Conservation (phyloP, 192 early-diverging fungal genomes). For the Umbelopsis vinacea region DNA sequence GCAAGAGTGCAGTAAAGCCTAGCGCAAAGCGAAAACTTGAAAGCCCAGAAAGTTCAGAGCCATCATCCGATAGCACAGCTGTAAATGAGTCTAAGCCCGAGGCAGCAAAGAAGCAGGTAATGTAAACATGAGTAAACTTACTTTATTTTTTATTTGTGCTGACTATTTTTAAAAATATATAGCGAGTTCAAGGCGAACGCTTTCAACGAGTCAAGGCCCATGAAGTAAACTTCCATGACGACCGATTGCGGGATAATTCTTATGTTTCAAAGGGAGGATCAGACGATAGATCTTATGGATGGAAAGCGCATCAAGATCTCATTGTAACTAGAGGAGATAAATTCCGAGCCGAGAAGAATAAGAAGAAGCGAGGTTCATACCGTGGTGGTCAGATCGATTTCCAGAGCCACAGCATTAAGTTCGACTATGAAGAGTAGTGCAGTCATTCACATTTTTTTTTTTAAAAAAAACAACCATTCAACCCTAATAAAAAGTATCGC, state of each 20-base stretch:
- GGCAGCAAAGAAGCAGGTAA: slow-evolving; percentile 31
- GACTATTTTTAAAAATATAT: not conserved
- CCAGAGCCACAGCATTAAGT: slow-evolving; percentile 89
- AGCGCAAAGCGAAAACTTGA: slow-evolving; percentile 6
- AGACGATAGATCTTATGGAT: slow-evolving; percentile 76
- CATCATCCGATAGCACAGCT: slow-evolving; percentile 15
- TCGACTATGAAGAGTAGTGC: slow-evolving; percentile 46
- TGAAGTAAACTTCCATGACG: slow-evolving; percentile 80
- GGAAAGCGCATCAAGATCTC: slow-evolving; percentile 92
- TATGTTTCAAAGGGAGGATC: slow-evolving; percentile 72
- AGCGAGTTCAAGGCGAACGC: slow-evolving; percentile 52
- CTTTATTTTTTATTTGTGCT: too few relatives aligned
- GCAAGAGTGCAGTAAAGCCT: slow-evolving; percentile 7
- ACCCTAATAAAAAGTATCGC: not conserved
- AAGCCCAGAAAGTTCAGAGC: not conserved
- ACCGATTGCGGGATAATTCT: slow-evolving; percentile 84
- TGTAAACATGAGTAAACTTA: not conserved
- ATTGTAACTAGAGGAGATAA: slow-evolving; percentile 88
- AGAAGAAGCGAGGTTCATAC: slow-evolving; percentile 97
- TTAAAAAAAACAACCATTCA: not conserved
- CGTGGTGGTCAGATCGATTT: slow-evolving; percentile 89
- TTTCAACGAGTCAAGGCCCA: slow-evolving; percentile 86
- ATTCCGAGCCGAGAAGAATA: slow-evolving; percentile 95
- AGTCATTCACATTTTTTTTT: not conserved
- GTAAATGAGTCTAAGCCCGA: slow-evolving; percentile 29